Evolutionary conservation across 164 flowering plant species (phyloP), one percentile per base, ranked within the genome.

Genomic region (Cinnamomum micranthum): DNA sequence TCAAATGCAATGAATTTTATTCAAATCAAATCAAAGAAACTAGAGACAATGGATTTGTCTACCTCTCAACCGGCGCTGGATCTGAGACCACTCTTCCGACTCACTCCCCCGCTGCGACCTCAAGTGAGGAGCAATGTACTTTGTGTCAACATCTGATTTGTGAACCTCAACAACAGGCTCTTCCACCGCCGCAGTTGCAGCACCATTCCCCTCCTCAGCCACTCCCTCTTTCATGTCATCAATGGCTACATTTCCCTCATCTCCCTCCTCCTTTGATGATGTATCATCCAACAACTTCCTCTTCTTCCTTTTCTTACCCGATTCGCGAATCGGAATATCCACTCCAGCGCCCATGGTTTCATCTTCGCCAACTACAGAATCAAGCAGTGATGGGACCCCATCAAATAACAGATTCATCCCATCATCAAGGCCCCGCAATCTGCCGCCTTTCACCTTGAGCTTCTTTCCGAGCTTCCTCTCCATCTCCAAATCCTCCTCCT

Each of bases 391-490:
- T 9, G 87, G 77, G 69, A 90, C 62, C 27, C 87, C 93, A 51
- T 84, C 87, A 78, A 91, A 84, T 50, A 94, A 80, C 14, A 70
- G 20, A 81, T 91, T 85, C 23, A 92, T 59, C 28, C 85, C 91
- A 81, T 89, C 95, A 77, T 88, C 88, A 10, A 68, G 78, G 50
- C 92, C 95, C 17, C 82, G 63, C 68, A 90, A 75, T 78, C 85
- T 91, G 62, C 97, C 92, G 41, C 72, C 65, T 68, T 91, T 92
- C 63, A 91, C 89, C 76, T 89, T 92, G 65, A 94, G 88, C 80
- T 88, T 92, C 86, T 90, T 92, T 1, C 95, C 91, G 72, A 94
- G 92, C 75, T 79, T 88, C 80, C 84, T 86, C 84, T 92, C 97
- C 80, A 87, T 50, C 60, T 83, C 81, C 78, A 94, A 76, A 86